Conservation (phyloP, 805 yeast genomes). For the Myxozyma neotropica region DNA sequence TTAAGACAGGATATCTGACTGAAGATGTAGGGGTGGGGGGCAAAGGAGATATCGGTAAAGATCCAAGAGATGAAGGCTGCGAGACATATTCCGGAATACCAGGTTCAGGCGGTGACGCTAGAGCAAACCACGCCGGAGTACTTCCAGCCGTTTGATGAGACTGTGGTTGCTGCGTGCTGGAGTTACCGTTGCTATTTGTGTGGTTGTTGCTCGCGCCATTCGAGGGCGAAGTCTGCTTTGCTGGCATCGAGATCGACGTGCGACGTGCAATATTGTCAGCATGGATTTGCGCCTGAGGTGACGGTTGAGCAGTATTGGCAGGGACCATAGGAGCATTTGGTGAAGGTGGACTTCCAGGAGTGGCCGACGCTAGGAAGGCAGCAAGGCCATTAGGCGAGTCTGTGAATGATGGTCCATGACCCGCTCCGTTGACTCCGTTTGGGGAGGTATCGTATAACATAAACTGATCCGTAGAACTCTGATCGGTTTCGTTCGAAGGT, state of each 20-base stretch:
- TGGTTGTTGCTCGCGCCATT: neutral
- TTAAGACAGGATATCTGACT: conserved; percentile 34
- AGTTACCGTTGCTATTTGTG: neutral
- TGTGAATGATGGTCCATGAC: neutral
- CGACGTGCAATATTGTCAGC: neutral
- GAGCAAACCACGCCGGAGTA: conserved; percentile 23
- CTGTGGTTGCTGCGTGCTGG: neutral
- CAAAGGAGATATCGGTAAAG: neutral
- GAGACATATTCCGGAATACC: conserved; percentile 15
- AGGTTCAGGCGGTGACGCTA: conserved; percentile 26
- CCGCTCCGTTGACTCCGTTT: neutral
- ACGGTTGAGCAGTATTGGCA: conserved; percentile 2
- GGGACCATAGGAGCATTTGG: conserved; percentile 5
- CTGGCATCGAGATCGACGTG: neutral
- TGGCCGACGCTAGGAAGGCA: conserved; percentile 7
- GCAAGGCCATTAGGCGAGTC: conserved; percentile 9
- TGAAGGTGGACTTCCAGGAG: conserved; percentile 3
- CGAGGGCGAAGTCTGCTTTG: neutral
- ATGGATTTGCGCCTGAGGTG: neutral
- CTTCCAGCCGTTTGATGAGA: neutral
- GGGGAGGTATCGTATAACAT: conserved; percentile 12
- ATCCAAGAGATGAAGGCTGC: conserved; percentile 5
- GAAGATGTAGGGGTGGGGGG: conserved; percentile 4
- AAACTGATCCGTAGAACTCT: neutral
- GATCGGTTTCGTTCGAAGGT: neutral